A percentile compares a stretch with the other conserved stretches of the same genome.
Evolutionary conservation across 345 rosid genomes (phyloP).

Genomic region (Anastatica hierochuntica): DNA sequence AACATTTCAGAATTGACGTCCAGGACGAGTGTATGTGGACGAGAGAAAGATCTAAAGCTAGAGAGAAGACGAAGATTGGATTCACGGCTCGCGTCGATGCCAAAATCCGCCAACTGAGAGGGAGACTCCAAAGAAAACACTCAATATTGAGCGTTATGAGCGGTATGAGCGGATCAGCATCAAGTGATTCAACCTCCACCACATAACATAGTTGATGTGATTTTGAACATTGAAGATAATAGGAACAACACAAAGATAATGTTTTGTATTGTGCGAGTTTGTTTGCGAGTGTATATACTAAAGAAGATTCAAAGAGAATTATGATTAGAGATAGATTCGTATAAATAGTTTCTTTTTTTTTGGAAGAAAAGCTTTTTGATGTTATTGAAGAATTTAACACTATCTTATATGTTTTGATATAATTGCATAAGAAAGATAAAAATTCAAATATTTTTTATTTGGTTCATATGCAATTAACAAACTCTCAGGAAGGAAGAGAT

Average conservation of each 20-base stretch:
- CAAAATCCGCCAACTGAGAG: conserved; percentile 26
- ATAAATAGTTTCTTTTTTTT: background rate
- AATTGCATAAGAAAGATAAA: background rate
- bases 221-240: background rate
- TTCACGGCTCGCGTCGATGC: conserved; percentile 65
- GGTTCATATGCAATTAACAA: conserved; percentile 9
- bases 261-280: conserved; percentile 2
- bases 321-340: conserved; percentile 5
- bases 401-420: background rate
- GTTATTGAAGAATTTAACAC: too few relatives aligned
- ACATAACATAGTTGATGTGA: conserved; percentile 18
- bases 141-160: conserved; percentile 22
- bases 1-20: conserved; percentile 37
- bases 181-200: conserved; percentile 21
- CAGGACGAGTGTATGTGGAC: conserved; percentile 47
- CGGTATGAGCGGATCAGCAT: conserved; percentile 18
- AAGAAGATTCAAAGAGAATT: background rate
- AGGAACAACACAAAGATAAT: conserved; percentile 8
- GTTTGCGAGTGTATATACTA: conserved; percentile 18
- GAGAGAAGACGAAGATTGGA: conserved; percentile 41
- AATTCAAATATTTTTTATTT: background rate
- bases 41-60: conserved; percentile 42
- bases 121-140: conserved; percentile 22
- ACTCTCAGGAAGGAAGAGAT: conserved; percentile 8
- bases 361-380: too few relatives aligned